Evolutionary conservation across 2,329 filamentous ascomycete genomes (phyloP).

Genomic region (Pezicula radicicola): DNA sequence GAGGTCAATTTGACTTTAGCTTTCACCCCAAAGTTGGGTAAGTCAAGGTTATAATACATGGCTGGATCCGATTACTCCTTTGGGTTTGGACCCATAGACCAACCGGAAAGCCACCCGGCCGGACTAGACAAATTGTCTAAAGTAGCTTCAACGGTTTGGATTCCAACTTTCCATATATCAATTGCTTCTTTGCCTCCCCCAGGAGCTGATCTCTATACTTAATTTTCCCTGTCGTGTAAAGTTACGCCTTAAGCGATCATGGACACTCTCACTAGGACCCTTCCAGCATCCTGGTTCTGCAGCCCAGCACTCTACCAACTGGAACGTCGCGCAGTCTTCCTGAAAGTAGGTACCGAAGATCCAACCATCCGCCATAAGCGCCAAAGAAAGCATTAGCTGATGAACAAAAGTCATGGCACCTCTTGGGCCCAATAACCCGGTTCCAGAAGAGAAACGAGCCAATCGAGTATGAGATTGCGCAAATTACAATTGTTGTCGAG

Average conservation of each 20-base stretch:
- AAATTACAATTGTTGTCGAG: constrained; percentile 38
- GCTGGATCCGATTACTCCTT: not conserved
- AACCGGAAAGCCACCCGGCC: not conserved
- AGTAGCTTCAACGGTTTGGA: not conserved
- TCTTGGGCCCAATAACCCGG: constrained; percentile 48
- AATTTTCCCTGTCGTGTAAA: not conserved
- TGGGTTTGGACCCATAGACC: not conserved
- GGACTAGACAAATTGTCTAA: not conserved
- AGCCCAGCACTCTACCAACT: constrained; percentile 45
- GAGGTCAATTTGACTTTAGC: no score
- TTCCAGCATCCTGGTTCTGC: constrained; percentile 52
- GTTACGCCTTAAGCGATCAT: constrained; percentile 5
- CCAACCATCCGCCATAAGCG: not conserved
- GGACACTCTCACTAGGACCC: constrained; percentile 32
- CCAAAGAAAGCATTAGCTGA: constrained; percentile 2
- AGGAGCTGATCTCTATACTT: not conserved
- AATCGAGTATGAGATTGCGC: constrained; percentile 48
- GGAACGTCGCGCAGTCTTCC: constrained; percentile 45
- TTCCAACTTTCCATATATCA: not conserved
- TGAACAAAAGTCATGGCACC: constrained; percentile 44
- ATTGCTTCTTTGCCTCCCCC: not conserved
- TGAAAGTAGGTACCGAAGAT: constrained; percentile 33
- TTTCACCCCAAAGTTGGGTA: no score
- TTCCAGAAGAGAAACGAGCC: constrained; percentile 38
- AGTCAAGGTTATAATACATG: no score